Evolutionary conservation across 768 basidiomycete genomes (phyloP).

Genomic region (Cystofilobasidium bisporidii): DNA sequence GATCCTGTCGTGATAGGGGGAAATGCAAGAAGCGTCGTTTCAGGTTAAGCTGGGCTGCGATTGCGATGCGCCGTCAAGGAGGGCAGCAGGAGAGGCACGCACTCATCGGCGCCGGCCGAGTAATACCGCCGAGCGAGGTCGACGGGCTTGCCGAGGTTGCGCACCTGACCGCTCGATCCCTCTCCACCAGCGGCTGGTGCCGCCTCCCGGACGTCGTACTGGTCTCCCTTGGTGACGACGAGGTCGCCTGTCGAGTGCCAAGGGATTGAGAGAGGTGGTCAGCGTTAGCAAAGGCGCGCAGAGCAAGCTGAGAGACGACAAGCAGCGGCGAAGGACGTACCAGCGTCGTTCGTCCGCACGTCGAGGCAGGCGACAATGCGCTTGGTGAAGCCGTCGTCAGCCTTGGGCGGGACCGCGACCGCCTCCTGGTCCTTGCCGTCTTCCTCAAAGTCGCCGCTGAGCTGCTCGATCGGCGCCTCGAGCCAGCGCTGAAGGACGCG

Average conservation of each 20-base stretch:
- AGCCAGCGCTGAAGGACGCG: slow-evolving; percentile 73
- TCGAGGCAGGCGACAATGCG: slow-evolving; percentile 96
- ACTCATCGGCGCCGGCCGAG: slow-evolving; percentile 78
- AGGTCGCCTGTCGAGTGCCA: slow-evolving; percentile 57
- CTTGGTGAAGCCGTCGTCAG: slow-evolving; percentile 64
- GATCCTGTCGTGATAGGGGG: slow-evolving; percentile 42
- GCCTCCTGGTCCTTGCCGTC: not conserved
- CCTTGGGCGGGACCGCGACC: slow-evolving; percentile 10
- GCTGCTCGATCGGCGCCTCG: slow-evolving; percentile 34
- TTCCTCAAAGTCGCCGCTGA: slow-evolving; percentile 29
- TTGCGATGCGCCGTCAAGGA: too few relatives aligned
- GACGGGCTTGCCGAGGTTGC: slow-evolving; percentile 96
- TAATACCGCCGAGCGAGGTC: slow-evolving; percentile 81
- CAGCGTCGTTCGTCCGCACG: slow-evolving; percentile 81
- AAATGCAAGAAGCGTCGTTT: not conserved
- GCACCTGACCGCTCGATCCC: slow-evolving; percentile 46
- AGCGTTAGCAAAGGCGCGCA: too few relatives aligned
- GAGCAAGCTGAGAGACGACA: too few relatives aligned
- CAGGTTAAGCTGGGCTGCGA: not conserved
- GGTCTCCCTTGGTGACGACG: slow-evolving; percentile 98
- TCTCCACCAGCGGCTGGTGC: slow-evolving; percentile 4
- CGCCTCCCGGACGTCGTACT: slow-evolving; percentile 94
- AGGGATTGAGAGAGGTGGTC: not conserved
- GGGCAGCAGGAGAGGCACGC: not conserved
- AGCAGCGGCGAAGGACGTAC: slow-evolving; percentile 4